Conservation (phyloP, 768 basidiomycete genomes). For the Paxillus rubicundulus region DNA sequence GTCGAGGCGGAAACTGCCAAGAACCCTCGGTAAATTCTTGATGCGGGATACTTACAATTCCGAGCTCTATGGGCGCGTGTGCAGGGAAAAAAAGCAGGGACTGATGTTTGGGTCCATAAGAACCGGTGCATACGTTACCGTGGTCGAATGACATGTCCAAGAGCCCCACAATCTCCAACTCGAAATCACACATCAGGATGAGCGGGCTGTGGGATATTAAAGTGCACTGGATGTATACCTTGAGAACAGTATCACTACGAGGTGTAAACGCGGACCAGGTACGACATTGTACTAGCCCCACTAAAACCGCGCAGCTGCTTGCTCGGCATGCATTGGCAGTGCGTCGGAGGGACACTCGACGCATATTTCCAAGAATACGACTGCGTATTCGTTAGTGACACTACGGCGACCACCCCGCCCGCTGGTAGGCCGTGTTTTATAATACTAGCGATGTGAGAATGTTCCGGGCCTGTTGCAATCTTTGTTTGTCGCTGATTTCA, state of each 20-base stretch:
- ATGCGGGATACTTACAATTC: constrained; percentile 61
- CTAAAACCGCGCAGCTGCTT: not conserved
- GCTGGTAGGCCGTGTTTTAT: constrained; percentile 51
- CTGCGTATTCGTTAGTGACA: constrained; percentile 55
- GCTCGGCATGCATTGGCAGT: constrained; percentile 33
- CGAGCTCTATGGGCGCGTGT: constrained; percentile 59
- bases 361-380: constrained; percentile 67
- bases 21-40: constrained; percentile 50
- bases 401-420: constrained; percentile 63
- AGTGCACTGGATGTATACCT: constrained; percentile 61
- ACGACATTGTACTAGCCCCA: not conserved
- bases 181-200: constrained; percentile 42
- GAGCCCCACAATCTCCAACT: not conserved
- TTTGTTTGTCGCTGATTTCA: not conserved
- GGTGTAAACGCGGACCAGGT: constrained; percentile 72
- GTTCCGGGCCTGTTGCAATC: not conserved
- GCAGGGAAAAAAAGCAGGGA: constrained; percentile 50
- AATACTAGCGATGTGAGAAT: constrained; percentile 49
- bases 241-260: constrained; percentile 59
- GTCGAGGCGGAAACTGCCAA: constrained; percentile 49
- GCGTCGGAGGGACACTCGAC: constrained; percentile 64
- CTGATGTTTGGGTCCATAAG: constrained; percentile 73
- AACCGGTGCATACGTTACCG: constrained; percentile 43
- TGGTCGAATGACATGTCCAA: not conserved
- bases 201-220: constrained; percentile 64